A percentile compares a stretch with the other conserved stretches of the same genome.
phyloP scores from a whole-genome alignment of 1,284 basidiomycete genomes.

The Rhodotorula sp. region DNA sequence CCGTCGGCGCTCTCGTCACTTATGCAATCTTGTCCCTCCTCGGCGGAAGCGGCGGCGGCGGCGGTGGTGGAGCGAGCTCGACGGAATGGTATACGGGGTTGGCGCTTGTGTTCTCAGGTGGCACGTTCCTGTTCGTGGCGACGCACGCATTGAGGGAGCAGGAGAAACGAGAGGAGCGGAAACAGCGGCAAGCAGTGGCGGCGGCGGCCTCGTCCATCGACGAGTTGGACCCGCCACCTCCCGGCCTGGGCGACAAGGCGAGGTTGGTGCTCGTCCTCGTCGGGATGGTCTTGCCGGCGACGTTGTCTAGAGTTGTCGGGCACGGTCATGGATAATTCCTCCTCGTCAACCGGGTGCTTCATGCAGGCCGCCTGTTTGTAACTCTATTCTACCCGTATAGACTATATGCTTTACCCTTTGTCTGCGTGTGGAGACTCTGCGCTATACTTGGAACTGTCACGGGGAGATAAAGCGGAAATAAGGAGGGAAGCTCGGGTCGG shows the following conservation, averaged over 20 bases:
- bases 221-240: neutral
- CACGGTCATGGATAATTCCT: neutral
- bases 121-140: constrained; percentile 52
- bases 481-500: neutral
- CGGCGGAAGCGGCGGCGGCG: neutral
- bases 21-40: constrained; percentile 27
- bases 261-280: constrained; percentile 19
- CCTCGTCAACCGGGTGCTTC: too few species aligned
- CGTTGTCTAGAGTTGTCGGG: constrained; percentile 26
- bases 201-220: neutral
- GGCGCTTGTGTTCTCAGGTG: constrained; percentile 49
- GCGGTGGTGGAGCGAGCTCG: neutral
- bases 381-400: too few species aligned
- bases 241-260: neutral
- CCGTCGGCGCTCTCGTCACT: constrained; percentile 39
- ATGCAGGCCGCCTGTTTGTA: too few species aligned
- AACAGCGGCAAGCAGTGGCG: neutral
- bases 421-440: too few species aligned
- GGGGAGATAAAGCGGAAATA: neutral
- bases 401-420: too few species aligned
- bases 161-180: neutral
- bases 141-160: constrained; percentile 46
- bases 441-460: neutral
- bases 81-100: constrained; percentile 47
- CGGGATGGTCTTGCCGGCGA: constrained; percentile 36